A percentile compares a stretch with the other conserved stretches of the same genome.
phyloP scores from a whole-genome alignment of 2,329 filamentous ascomycete genomes.

The Trichophyton benhamiae region DNA sequence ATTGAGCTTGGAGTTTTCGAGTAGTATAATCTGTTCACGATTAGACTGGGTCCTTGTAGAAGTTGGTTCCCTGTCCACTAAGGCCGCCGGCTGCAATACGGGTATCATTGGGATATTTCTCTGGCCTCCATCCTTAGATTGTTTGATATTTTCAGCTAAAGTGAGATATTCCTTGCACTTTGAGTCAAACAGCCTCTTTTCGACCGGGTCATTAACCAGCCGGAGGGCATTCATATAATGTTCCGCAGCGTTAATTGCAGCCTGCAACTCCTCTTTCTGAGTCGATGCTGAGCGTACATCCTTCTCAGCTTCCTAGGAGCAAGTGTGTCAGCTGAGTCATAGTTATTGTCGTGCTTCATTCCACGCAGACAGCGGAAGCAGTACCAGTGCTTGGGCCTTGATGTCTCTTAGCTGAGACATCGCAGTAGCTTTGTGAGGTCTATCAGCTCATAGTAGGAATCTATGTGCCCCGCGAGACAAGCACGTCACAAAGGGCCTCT shows the following conservation, averaged over 20 bases:
- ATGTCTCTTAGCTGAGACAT: constrained; percentile 10
- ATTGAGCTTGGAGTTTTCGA: constrained; percentile 67
- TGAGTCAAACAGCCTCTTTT: constrained; percentile 53
- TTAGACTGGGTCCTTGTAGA: constrained; percentile 52
- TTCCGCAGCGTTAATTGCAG: constrained; percentile 67
- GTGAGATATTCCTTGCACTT: constrained; percentile 60
- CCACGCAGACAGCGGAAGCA: not conserved
- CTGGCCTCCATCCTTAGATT: constrained; percentile 14
- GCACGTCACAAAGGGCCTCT: not conserved
- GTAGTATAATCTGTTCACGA: constrained; percentile 62
- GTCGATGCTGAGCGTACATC: constrained; percentile 38
- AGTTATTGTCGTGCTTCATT: not conserved
- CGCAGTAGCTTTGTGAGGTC: not conserved
- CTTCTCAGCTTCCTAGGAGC: constrained; percentile 12
- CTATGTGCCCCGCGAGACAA: not conserved
- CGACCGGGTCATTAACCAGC: constrained; percentile 44
- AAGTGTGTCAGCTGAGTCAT: not conserved
- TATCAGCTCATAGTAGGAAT: not conserved
- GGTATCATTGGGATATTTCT: constrained; percentile 12
- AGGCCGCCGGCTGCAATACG: constrained; percentile 12
- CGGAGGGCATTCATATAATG: constrained; percentile 65
- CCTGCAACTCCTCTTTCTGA: constrained; percentile 54
- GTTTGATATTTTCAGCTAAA: constrained; percentile 65
- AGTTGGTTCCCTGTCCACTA: constrained; percentile 34
- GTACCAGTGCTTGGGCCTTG: constrained; percentile 11